A percentile compares a stretch with the other conserved stretches of the same genome.
Evolutionary conservation across 1,284 basidiomycete species (phyloP).

Genomic region (Ceratobasidium sp.): DNA sequence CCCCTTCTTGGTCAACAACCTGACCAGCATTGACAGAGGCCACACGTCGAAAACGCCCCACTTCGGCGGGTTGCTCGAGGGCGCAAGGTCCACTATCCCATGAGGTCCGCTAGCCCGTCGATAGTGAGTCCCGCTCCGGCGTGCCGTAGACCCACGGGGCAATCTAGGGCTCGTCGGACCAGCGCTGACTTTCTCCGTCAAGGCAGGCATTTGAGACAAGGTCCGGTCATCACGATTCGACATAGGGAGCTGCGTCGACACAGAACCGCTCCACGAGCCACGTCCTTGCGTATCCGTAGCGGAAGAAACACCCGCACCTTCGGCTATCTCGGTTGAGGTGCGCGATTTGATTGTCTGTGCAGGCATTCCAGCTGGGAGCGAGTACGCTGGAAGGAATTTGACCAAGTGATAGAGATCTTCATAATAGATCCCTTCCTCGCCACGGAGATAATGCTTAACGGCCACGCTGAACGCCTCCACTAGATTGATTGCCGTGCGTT

Average conservation of each 20-base stretch:
- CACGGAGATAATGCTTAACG: constrained; percentile 70
- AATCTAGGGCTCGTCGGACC: constrained; percentile 24
- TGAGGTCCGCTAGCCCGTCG: constrained; percentile 20
- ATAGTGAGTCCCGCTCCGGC: constrained; percentile 19
- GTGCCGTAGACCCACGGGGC: constrained; percentile 24
- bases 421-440: constrained; percentile 74
- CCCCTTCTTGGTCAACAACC: constrained; percentile 62
- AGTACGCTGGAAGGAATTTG: constrained; percentile 72
- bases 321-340: constrained; percentile 13
- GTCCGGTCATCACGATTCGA: constrained; percentile 11
- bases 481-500: constrained; percentile 73
- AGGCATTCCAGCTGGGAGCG: constrained; percentile 64
- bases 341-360: constrained; percentile 33
- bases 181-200: constrained; percentile 13
- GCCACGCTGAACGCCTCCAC: constrained; percentile 66
- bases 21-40: constrained; percentile 74
- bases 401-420: constrained; percentile 63
- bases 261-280: constrained; percentile 30
- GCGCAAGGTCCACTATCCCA: constrained; percentile 59
- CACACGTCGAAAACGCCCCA: constrained; percentile 76
- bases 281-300: background rate
- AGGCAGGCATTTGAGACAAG: background rate
- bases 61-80: constrained; percentile 72
- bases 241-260: constrained; percentile 27
- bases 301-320: background rate